phyloP scores from a whole-genome alignment of 352 stramenopile species.

The Plasmopara viticola region DNA sequence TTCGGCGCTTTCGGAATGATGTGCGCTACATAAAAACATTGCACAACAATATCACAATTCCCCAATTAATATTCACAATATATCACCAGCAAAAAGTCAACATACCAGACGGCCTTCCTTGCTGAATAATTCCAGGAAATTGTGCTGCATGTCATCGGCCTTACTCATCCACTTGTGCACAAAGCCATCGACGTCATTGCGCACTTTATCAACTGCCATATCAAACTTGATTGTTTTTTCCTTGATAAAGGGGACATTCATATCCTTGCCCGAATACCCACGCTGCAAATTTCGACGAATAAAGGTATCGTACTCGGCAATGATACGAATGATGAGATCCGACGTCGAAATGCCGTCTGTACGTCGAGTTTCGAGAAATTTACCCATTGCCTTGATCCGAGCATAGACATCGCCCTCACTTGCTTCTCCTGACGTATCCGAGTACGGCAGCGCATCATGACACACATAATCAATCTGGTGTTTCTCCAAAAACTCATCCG shows the following conservation, averaged over 20 bases:
- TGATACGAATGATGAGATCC: constrained; percentile 87
- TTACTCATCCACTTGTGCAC: constrained; percentile 76
- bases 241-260: constrained; percentile 88
- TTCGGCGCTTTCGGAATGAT: constrained; percentile 73
- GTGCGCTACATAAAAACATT: constrained; percentile 36
- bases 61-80: not conserved
- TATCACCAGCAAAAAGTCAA: not conserved
- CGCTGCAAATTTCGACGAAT: constrained; percentile 86
- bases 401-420: constrained; percentile 79
- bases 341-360: constrained; percentile 87
- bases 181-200: constrained; percentile 69
- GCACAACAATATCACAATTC: constrained; percentile 6
- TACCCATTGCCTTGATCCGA: constrained; percentile 82
- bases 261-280: constrained; percentile 88
- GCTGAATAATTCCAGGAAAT: constrained; percentile 72
- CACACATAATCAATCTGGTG: constrained; percentile 87
- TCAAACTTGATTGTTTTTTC: constrained; percentile 87
- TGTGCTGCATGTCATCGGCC: constrained; percentile 73
- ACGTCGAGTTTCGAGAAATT: constrained; percentile 78
- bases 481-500: constrained; percentile 76
- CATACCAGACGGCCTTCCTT: constrained; percentile 68
- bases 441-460: constrained; percentile 84
- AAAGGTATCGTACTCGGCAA: constrained; percentile 89
- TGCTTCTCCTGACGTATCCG: constrained; percentile 60
- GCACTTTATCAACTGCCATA: constrained; percentile 79